Percentiles rank a stretch among this genome's conserved stretches.
phyloP scores from a whole-genome alignment of 2,329 filamentous ascomycete species.

The Didymella sp. region DNA sequence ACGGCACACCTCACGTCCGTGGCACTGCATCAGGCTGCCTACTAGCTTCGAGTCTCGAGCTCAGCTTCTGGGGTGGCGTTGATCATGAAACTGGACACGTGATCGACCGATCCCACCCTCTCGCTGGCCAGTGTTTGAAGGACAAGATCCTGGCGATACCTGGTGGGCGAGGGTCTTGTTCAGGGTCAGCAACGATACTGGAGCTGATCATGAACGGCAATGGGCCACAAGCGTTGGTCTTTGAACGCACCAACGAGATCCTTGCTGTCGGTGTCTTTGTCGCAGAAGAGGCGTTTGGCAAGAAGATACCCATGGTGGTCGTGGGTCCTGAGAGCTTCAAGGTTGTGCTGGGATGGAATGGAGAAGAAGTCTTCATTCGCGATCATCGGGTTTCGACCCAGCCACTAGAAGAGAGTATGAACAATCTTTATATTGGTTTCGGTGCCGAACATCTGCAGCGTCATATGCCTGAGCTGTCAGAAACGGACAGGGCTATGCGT shows the following conservation, averaged over 20 bases:
- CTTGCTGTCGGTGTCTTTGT: constrained; percentile 56
- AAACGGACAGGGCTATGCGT: neutral
- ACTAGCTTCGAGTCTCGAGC: constrained; percentile 14
- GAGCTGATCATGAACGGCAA: constrained; percentile 53
- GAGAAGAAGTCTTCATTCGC: neutral
- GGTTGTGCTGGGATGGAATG: constrained; percentile 21
- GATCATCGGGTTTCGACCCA: neutral
- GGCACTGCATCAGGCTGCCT: constrained; percentile 9
- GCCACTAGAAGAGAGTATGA: neutral
- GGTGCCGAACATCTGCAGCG: neutral
- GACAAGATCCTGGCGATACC: constrained; percentile 54
- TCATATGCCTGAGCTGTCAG: constrained; percentile 1
- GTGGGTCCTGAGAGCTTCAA: constrained; percentile 29
- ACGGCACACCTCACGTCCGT: constrained; percentile 10
- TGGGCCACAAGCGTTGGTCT: constrained; percentile 53
- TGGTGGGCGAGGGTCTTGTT: constrained; percentile 56
- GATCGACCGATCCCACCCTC: constrained; percentile 55
- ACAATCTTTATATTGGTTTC: neutral
- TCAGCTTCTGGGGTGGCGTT: constrained; percentile 60
- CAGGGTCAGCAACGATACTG: constrained; percentile 55
- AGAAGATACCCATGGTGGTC: constrained; percentile 52
- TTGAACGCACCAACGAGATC: constrained; percentile 54
- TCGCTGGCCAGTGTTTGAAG: constrained; percentile 45
- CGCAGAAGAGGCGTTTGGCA: constrained; percentile 51
- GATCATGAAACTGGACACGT: constrained; percentile 51